Conservation (phyloP, 495 filamentous ascomycete genomes). For the Penicillium maclennaniae region DNA sequence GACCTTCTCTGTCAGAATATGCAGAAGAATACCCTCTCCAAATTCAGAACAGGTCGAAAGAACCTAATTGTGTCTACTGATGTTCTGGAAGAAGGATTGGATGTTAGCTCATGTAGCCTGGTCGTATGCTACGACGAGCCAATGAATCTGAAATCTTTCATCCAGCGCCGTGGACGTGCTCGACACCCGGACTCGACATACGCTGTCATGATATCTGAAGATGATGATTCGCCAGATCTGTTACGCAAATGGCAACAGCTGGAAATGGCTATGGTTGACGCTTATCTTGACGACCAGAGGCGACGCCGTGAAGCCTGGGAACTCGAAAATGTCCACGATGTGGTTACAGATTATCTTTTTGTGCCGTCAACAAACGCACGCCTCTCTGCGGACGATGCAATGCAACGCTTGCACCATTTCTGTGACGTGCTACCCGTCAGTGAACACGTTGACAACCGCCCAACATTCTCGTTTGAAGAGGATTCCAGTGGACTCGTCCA, state of each 20-base stretch:
- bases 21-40: constrained; percentile 58
- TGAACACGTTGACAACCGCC: constrained; percentile 51
- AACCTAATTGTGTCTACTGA: constrained; percentile 82
- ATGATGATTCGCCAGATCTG: constrained; percentile 34
- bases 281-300: constrained; percentile 69
- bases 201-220: constrained; percentile 55
- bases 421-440: constrained; percentile 58
- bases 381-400: constrained; percentile 67
- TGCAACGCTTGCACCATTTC: constrained; percentile 78
- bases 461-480: constrained; percentile 44
- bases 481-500: constrained; percentile 12
- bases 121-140: constrained; percentile 84
- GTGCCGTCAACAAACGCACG: constrained; percentile 61
- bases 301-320: constrained; percentile 40
- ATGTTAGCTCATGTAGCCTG: constrained; percentile 78
- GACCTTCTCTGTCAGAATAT: constrained; percentile 55
- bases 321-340: constrained; percentile 47
- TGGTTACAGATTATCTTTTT: constrained; percentile 41
- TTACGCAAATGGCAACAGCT: constrained; percentile 52
- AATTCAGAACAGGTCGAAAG: constrained; percentile 63
- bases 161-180: constrained; percentile 84
- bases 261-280: constrained; percentile 68
- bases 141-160: constrained; percentile 74
- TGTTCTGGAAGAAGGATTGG: constrained; percentile 90
- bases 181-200: constrained; percentile 68